These are phyloP conservation scores for Cladobotryum mycophilum DNA, from an alignment of 2,329 filamentous ascomycete genomes.

Conservation along the genomic window DNA sequence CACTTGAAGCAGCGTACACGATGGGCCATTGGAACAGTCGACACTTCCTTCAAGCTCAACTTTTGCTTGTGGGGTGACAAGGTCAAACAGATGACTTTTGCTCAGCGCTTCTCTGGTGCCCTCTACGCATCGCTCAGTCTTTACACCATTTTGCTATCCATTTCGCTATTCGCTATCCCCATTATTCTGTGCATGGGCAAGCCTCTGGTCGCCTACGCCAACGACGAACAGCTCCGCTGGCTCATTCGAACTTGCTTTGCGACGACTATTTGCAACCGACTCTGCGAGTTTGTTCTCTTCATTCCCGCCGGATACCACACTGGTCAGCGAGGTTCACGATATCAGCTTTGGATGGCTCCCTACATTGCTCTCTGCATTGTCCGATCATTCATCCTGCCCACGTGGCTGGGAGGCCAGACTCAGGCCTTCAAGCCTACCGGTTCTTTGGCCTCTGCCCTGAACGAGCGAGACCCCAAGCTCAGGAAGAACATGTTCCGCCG, in stretches of 20 bases:
- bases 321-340: constrained; percentile 49
- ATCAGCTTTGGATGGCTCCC: constrained; percentile 57
- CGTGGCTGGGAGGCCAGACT: constrained; percentile 52
- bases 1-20: constrained; percentile 53
- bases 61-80: constrained; percentile 52
- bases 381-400: constrained; percentile 51
- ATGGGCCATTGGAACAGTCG: constrained; percentile 51
- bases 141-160: constrained; percentile 48
- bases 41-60: constrained; percentile 53
- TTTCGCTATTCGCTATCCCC: constrained; percentile 53
- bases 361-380: constrained; percentile 54
- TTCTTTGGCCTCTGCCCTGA: constrained; percentile 47
- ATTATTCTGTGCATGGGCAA: constrained; percentile 52
- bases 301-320: constrained; percentile 54
- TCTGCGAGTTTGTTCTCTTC: constrained; percentile 53
- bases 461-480: constrained; percentile 49
- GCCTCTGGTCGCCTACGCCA: constrained; percentile 50
- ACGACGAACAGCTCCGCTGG: constrained; percentile 49
- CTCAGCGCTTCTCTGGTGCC: constrained; percentile 54
- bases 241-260: constrained; percentile 51
- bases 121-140: constrained; percentile 49
- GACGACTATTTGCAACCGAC: constrained; percentile 42
- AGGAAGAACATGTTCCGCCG: constrained; percentile 48
- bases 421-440: constrained; percentile 57
- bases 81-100: constrained; percentile 46